Percentiles rank a stretch among this genome's conserved stretches.
These are phyloP conservation scores for Halophytophthora polymorphica DNA, from an alignment of 352 stramenopile species.

Conservation along the genomic window DNA sequence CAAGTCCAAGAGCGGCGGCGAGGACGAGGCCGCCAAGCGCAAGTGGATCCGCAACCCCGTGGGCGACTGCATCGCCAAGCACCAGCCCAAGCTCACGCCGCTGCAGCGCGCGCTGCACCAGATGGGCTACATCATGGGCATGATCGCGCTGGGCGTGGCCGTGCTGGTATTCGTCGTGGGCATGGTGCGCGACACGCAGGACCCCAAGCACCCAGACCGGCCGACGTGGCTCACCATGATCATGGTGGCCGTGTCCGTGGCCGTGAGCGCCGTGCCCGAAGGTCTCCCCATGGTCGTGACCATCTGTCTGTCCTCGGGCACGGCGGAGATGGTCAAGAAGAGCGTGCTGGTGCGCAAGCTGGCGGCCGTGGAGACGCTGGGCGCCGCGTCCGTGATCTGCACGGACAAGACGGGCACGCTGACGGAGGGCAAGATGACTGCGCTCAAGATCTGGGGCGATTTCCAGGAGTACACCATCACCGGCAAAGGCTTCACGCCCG, in stretches of 20 bases:
- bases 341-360: conserved; percentile 87
- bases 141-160: conserved; percentile 78
- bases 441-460: conserved; percentile 72
- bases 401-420: conserved; percentile 95
- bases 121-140: conserved; percentile 90
- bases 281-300: conserved; percentile 82
- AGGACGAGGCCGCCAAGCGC: conserved; percentile 9
- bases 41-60: conserved; percentile 55
- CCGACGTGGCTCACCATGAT: conserved; percentile 91
- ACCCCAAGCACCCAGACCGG: conserved; percentile 66
- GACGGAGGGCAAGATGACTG: conserved; percentile 87
- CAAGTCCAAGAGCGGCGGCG: conserved; percentile 32
- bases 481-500: conserved; percentile 55
- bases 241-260: conserved; percentile 91
- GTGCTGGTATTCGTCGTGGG: conserved; percentile 91
- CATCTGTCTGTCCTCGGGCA: conserved; percentile 72
- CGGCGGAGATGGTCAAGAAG: conserved; percentile 70
- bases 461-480: conserved; percentile 69
- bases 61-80: conserved; percentile 47
- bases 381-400: conserved; percentile 90
- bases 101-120: conserved; percentile 93
- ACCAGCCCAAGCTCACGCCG: conserved; percentile 81
- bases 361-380: conserved; percentile 79
- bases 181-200: conserved; percentile 48
- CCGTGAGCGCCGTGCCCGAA: conserved; percentile 74